Conservation (phyloP, 2,329 filamentous ascomycete genomes). For the Botryosphaeria agaves region DNA sequence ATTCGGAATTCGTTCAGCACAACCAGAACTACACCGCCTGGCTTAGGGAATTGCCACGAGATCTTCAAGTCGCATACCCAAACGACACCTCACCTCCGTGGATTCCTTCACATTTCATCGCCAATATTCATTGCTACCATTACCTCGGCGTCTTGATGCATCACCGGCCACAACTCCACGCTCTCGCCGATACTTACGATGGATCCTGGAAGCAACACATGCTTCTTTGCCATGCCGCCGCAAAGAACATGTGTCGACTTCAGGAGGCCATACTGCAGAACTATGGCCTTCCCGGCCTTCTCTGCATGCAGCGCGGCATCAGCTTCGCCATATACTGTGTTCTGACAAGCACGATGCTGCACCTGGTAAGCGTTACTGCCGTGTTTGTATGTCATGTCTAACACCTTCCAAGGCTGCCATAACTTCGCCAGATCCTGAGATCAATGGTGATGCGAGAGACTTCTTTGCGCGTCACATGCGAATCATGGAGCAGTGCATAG, state of each 20-base stretch:
- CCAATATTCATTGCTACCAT: conserved; percentile 80
- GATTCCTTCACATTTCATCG: conserved; percentile 73
- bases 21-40: conserved; percentile 63
- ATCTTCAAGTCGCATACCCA: conserved; percentile 64
- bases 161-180: conserved; percentile 63
- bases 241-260: conserved; percentile 68
- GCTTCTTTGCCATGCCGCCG: conserved; percentile 67
- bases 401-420: conserved; percentile 70
- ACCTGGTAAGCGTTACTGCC: conserved; percentile 79
- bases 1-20: conserved; percentile 65
- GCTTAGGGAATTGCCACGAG: conserved; percentile 58
- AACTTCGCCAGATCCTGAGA: conserved; percentile 78
- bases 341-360: conserved; percentile 79
- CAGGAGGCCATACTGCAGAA: conserved; percentile 67
- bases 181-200: conserved; percentile 60
- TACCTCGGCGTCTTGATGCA: conserved; percentile 74
- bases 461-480: conserved; percentile 93
- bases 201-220: conserved; percentile 79
- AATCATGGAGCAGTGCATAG: conserved; percentile 70
- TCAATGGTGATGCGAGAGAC: conserved; percentile 68
- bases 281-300: conserved; percentile 62
- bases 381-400: too few relatives aligned
- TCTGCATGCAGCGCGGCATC: conserved; percentile 86
- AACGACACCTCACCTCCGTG: conserved; percentile 64
- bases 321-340: conserved; percentile 93